Percentiles rank a stretch among this genome's conserved stretches.
Conservation (phyloP, 352 stramenopile genomes). For the Pythium dissimile region DNA sequence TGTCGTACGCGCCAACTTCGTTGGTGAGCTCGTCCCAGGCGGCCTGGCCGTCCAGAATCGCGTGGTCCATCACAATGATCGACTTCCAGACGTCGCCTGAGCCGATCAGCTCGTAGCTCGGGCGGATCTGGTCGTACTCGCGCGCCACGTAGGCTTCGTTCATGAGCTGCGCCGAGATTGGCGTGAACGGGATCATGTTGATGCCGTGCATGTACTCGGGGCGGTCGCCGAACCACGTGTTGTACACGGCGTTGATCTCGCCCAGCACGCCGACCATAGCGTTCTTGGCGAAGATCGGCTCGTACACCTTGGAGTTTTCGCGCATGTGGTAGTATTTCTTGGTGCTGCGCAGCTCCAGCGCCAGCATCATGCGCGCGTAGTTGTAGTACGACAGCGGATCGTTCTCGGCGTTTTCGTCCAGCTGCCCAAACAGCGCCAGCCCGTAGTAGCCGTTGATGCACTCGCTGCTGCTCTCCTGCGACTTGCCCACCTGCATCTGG, state of each 20-base stretch:
- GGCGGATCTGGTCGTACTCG: slow-evolving; percentile 51
- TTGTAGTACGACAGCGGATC: slow-evolving; percentile 60
- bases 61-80: slow-evolving; percentile 66
- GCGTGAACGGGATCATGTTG: slow-evolving; percentile 83
- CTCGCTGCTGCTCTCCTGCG: slow-evolving; percentile 95
- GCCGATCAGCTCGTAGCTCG: slow-evolving; percentile 35
- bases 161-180: slow-evolving; percentile 58
- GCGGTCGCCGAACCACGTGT: slow-evolving; percentile 79
- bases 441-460: slow-evolving; percentile 96
- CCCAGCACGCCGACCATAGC: slow-evolving; percentile 78
- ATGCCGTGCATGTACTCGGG: slow-evolving; percentile 80
- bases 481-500: slow-evolving; percentile 92
- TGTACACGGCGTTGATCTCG: slow-evolving; percentile 76
- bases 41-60: slow-evolving; percentile 48
- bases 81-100: slow-evolving; percentile 70
- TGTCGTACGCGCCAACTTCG: slow-evolving; percentile 53
- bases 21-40: slow-evolving; percentile 66
- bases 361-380: slow-evolving; percentile 90
- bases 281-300: slow-evolving; percentile 69
- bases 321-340: slow-evolving; percentile 97
- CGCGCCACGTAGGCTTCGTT: slow-evolving; percentile 50
- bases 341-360: slow-evolving; percentile 90
- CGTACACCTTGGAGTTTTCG: slow-evolving; percentile 68
- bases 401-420: slow-evolving; percentile 35
- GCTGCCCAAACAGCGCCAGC: slow-evolving; percentile 83